Evolutionary conservation across 2,329 filamentous ascomycete genomes (phyloP), one percentile per base, ranked within the genome.

Genomic region (Pseudogymnoascus sp.): DNA sequence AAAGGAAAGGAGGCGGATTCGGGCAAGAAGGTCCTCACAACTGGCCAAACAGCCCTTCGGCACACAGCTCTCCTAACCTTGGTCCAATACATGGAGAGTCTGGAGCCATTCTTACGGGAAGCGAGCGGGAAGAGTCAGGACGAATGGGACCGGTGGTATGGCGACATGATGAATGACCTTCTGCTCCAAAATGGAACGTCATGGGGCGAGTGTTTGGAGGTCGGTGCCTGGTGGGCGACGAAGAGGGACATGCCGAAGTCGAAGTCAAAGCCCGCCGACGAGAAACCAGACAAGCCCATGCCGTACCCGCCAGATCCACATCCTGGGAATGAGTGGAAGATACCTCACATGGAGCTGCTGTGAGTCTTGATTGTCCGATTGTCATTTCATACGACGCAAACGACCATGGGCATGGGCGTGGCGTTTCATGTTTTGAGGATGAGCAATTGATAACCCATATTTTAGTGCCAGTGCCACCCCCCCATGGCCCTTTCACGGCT

Each of bases 131-230:
- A 96, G 79, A 91, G 89, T 70, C 86, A 90, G 72, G 91, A 96
- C 69, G 93, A 97, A 77, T 97, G 92, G 92, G 90, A 96, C 74
- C 81, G 86, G 44, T 97, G 93, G 93, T 86, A 90, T 77, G 86
- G 88, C 42, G 90, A 88, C 75, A 90, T 96, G 89, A 93, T 91
- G 82, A 84, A 85, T 56, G 89, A 95, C 75, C 76, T 97, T 71
- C 82, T 96, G 72, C 86, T 89, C 73, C 88, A 93, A 65, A 87
- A 86, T 62, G 90, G 90, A 18, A 88, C 90, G 16, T 86, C 84
- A 59, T 92, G 86, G 79, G 92, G 93, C 59, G 93, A 97, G 75
- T 96, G 91, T 75, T 78, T 97, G 18, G 91, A 85, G 70, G 86
- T 92, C 67, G 90, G 93, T 38, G 95, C 92, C 74, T 97, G 93